Percentiles rank a stretch among this genome's conserved stretches.
Conservation (phyloP, 2,329 filamentous ascomycete genomes). For the Nemania diffusa region DNA sequence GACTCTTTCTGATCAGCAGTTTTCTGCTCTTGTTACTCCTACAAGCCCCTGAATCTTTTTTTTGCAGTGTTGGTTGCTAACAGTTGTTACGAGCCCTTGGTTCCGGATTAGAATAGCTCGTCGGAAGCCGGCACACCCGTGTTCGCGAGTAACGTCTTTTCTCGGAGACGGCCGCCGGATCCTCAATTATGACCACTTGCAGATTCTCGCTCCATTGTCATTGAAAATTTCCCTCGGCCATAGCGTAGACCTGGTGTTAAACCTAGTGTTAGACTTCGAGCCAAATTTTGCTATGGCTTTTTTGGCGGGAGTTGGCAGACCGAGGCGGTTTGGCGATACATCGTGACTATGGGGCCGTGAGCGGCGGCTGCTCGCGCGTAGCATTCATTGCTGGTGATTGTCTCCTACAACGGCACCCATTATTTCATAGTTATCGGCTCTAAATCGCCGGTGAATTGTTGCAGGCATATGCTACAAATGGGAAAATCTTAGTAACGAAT, state of each 20-base stretch:
- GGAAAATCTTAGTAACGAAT: constrained; percentile 1
- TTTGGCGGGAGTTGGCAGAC: not conserved
- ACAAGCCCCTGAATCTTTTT: not conserved
- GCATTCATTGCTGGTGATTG: not conserved
- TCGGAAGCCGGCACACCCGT: no score
- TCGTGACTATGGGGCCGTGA: no score
- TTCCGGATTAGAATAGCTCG: not conserved
- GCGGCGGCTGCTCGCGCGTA: no score
- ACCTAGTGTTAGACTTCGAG: not conserved
- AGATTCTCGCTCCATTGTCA: no score
- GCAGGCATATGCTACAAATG: not conserved
- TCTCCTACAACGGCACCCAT: not conserved
- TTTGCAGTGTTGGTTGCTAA: no score
- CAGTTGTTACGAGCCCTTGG: not conserved
- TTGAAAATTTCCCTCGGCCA: no score
- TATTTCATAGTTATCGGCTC: not conserved
- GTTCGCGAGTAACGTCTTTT: no score
- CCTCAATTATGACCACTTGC: no score
- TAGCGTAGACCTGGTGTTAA: not conserved
- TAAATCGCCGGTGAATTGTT: not conserved
- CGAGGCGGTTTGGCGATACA: no score
- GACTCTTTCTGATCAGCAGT: not conserved
- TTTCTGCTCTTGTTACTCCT: not conserved
- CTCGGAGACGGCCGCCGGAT: no score
- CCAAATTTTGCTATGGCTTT: not conserved